These are phyloP conservation scores for Keithomyces neogunnii DNA, from an alignment of 2,329 filamentous ascomycete genomes.

Conservation along the genomic window DNA sequence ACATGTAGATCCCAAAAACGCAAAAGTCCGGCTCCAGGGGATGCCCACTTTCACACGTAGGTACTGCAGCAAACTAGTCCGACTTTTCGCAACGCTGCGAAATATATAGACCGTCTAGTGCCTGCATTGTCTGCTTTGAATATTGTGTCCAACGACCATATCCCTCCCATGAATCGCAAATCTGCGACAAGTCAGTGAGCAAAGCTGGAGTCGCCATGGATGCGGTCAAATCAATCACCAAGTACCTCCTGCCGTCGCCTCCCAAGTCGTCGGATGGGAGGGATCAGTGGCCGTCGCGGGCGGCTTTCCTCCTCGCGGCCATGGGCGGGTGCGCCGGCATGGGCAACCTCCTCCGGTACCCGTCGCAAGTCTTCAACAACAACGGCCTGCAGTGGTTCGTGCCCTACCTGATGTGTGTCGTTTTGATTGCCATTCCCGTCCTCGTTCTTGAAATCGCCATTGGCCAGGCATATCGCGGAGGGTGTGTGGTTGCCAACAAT, in stretches of 20 bases:
- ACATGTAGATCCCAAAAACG: too few species aligned
- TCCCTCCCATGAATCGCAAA: not conserved
- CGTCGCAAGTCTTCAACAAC: constrained; percentile 52
- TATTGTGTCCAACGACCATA: too few species aligned
- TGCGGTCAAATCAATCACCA: constrained; percentile 7
- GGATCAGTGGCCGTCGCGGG: constrained; percentile 47
- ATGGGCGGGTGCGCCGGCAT: constrained; percentile 52
- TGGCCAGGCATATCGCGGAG: constrained; percentile 54
- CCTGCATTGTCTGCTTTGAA: too few species aligned
- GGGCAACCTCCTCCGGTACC: constrained; percentile 49
- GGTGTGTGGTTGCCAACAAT: constrained; percentile 45
- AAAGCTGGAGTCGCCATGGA: not conserved
- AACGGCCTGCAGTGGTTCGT: constrained; percentile 53
- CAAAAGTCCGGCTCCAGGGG: too few species aligned
- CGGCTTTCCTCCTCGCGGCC: constrained; percentile 46
- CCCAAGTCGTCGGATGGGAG: constrained; percentile 30
- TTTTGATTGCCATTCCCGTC: constrained; percentile 46
- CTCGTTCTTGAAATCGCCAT: constrained; percentile 57
- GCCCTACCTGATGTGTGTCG: constrained; percentile 46
- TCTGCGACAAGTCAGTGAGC: not conserved
- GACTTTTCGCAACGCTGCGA: too few species aligned
- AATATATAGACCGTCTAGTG: too few species aligned
- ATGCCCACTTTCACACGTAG: too few species aligned
- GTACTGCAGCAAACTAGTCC: too few species aligned
- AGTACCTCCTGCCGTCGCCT: constrained; percentile 26